Evolutionary conservation across 176 grass and related monocot species (phyloP).

Genomic region (Carex pumila): DNA sequence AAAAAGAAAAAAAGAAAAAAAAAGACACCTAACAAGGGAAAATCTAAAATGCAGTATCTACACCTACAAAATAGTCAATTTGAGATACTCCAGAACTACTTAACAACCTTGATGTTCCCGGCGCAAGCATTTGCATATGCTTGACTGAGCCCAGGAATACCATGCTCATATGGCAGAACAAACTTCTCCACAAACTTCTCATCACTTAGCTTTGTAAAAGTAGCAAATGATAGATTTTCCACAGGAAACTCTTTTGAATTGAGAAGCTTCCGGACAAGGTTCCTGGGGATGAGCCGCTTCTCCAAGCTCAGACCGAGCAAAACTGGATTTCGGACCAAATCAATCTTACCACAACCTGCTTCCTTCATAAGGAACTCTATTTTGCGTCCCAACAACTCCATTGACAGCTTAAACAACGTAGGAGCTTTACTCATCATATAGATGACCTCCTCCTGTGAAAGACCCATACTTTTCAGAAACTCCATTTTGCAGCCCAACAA

Average conservation of each 20-base stretch:
- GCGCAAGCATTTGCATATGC: neutral
- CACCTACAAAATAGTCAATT: too few species aligned
- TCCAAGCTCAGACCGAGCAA: neutral
- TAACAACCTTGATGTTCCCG: neutral
- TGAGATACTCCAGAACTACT: too few species aligned
- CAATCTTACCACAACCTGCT: neutral
- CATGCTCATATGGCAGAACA: slow-evolving; percentile 28
- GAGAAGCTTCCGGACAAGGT: slow-evolving; percentile 23
- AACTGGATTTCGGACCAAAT: slow-evolving; percentile 16
- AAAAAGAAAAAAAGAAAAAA: too few species aligned
- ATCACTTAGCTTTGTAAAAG: neutral
- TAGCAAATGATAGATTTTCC: neutral
- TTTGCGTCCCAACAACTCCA: slow-evolving; percentile 13
- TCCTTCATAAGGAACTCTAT: slow-evolving; percentile 38
- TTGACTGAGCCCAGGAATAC: slow-evolving; percentile 17
- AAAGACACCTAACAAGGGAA: too few species aligned
- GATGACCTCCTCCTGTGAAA: slow-evolving; percentile 12
- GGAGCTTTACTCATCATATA: too few species aligned
- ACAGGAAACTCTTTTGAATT: slow-evolving; percentile 26
- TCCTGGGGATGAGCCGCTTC: slow-evolving; percentile 45
- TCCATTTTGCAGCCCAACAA: too few species aligned
- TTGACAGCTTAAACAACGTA: too few species aligned
- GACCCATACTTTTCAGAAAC: slow-evolving; percentile 28
- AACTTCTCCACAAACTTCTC: slow-evolving; percentile 27
- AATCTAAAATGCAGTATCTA: too few species aligned